phyloP scores from a whole-genome alignment of 768 basidiomycete species.

The Amanita fuliginea region DNA sequence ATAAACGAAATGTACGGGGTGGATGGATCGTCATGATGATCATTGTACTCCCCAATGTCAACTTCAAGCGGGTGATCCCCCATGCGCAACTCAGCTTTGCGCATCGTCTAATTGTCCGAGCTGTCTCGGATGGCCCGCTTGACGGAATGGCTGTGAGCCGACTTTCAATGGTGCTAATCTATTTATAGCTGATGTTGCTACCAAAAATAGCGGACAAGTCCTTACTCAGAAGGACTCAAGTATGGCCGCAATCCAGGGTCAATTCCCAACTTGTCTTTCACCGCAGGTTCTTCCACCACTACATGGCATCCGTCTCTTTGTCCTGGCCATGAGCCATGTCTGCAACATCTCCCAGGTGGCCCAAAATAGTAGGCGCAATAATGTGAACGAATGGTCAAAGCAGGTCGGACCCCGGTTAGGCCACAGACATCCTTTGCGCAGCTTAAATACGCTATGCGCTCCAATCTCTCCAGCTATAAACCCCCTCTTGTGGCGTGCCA shows the following conservation, averaged over 20 bases:
- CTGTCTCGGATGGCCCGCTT: background rate
- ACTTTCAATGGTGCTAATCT: background rate
- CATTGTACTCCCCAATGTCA: constrained; percentile 4
- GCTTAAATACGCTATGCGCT: background rate
- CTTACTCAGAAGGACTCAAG: background rate
- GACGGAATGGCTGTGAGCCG: background rate
- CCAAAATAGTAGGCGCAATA: background rate
- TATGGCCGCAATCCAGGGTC: background rate
- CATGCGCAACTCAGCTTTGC: background rate
- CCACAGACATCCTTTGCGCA: background rate
- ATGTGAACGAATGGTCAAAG: background rate
- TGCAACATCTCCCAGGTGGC: background rate
- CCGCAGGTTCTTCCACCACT: background rate
- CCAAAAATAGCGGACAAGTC: background rate
- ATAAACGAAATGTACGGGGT: background rate
- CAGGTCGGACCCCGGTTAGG: background rate
- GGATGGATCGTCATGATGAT: background rate
- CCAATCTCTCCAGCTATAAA: background rate
- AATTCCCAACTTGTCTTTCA: background rate
- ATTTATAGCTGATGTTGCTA: background rate
- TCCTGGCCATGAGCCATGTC: background rate
- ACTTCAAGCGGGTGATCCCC: constrained; percentile 2
- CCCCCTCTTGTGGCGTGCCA: background rate
- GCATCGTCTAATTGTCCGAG: background rate
- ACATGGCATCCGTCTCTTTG: background rate